Conservation (phyloP, 2,329 filamentous ascomycete species). For the Anthostomella pinea region DNA sequence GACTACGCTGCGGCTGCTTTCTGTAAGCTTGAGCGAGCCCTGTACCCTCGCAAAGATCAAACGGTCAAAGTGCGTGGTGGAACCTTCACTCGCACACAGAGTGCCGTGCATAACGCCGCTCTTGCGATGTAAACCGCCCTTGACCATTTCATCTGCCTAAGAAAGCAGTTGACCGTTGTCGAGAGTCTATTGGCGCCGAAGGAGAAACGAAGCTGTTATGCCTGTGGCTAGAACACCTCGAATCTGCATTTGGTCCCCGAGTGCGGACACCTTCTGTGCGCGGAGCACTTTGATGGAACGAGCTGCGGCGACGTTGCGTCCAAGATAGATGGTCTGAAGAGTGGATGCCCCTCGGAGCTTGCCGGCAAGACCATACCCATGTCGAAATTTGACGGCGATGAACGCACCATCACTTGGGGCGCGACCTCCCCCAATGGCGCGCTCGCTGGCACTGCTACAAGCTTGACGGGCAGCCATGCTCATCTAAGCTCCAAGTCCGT, state of each 20-base stretch:
- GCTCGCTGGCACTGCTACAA: too few relatives aligned
- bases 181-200: constrained; percentile 3
- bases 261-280: constrained; percentile 31
- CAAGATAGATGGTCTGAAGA: too few relatives aligned
- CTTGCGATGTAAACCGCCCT: constrained; percentile 13
- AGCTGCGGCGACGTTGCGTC: constrained; percentile 21
- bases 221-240: constrained; percentile 7
- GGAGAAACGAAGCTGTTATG: constrained; percentile 6
- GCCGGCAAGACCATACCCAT: constrained; percentile 6
- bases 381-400: constrained; percentile 4
- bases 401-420: constrained; percentile 1
- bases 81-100: too few relatives aligned
- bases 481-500: constrained; percentile 22
- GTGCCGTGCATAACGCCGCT: constrained; percentile 17
- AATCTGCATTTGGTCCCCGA: constrained; percentile 20
- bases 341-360: constrained; percentile 11
- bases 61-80: too few relatives aligned
- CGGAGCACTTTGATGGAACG: constrained; percentile 4
- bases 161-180: constrained; percentile 14
- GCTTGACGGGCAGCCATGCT: too few relatives aligned
- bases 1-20: too few relatives aligned
- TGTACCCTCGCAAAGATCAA: too few relatives aligned
- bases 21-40: too few relatives aligned
- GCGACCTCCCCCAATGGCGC: too few relatives aligned
- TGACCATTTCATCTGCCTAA: constrained; percentile 11